Conservation (phyloP, 2,329 filamentous ascomycete species). For the Colletotrichum plurivorum region DNA sequence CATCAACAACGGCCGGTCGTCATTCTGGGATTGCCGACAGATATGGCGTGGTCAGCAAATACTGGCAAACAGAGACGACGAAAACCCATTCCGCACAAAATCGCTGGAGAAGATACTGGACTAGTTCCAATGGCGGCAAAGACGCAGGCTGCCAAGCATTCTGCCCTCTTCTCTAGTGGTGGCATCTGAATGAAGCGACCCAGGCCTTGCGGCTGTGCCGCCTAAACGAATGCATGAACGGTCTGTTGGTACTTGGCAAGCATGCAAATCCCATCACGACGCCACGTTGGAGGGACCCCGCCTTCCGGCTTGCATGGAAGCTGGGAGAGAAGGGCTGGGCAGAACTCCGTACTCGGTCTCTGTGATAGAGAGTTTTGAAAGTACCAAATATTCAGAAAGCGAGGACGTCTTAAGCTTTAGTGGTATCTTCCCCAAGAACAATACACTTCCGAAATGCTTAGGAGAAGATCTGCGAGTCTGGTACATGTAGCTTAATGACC, state of each 20-base stretch:
- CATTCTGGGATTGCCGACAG: not conserved
- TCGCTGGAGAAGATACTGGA: not conserved
- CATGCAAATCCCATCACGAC: not conserved
- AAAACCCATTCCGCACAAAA: not conserved
- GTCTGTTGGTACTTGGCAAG: constrained; percentile 13
- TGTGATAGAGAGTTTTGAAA: too few relatives aligned
- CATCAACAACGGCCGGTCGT: not conserved
- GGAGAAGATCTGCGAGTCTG: too few relatives aligned
- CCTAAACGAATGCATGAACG: not conserved
- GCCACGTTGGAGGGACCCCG: not conserved
- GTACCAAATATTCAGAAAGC: too few relatives aligned
- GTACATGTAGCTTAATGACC: too few relatives aligned
- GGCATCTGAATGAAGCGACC: constrained; percentile 12
- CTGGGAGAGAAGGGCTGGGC: not conserved
- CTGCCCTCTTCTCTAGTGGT: constrained; percentile 17
- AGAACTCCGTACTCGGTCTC: too few relatives aligned
- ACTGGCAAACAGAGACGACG: not conserved
- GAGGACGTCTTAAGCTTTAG: too few relatives aligned
- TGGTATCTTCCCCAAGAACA: too few relatives aligned
- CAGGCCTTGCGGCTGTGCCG: constrained; percentile 4
- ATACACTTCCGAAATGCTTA: too few relatives aligned
- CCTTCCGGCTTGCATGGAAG: not conserved
- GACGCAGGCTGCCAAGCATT: constrained; percentile 5
- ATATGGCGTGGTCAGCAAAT: not conserved
- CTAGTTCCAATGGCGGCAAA: not conserved